Evolutionary conservation across 257 asterid genomes (phyloP).

Genomic region (Solanum chmielewskii): DNA sequence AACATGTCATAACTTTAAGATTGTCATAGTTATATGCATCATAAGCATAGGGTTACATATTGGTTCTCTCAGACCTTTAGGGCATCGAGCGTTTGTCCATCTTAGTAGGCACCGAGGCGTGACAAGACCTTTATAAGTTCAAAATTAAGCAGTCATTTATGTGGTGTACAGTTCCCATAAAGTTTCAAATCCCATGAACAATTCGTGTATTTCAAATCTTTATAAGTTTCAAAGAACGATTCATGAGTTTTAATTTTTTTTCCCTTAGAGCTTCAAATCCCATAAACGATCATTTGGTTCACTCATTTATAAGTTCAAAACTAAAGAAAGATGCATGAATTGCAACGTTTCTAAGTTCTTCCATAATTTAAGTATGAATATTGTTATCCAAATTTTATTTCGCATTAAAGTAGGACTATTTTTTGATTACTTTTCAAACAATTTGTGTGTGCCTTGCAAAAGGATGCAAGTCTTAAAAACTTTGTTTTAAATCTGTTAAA

Average conservation of each 20-base stretch:
- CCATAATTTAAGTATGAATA: neutral
- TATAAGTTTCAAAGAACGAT: no score
- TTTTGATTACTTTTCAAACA: neutral
- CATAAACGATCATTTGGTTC: no score
- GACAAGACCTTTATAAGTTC: neutral
- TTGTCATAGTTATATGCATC: no score
- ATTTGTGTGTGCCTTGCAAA: neutral
- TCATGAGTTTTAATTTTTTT: neutral
- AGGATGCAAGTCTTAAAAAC: no score
- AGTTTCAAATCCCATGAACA: neutral
- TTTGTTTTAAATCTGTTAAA: no score
- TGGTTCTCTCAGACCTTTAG: no score
- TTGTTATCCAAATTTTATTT: neutral
- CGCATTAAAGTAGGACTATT: no score
- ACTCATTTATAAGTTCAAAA: neutral
- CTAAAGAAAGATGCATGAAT: neutral
- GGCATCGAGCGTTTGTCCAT: no score
- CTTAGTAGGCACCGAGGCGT: no score
- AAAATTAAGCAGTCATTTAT: neutral
- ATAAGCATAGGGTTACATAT: no score
- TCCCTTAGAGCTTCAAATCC: no score
- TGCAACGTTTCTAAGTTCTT: neutral
- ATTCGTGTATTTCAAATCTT: neutral
- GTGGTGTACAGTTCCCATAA: neutral
- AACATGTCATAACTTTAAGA: no score